These are phyloP conservation scores for Tylopilus sp. DNA, from an alignment of 1,284 basidiomycete genomes.

Conservation along the genomic window DNA sequence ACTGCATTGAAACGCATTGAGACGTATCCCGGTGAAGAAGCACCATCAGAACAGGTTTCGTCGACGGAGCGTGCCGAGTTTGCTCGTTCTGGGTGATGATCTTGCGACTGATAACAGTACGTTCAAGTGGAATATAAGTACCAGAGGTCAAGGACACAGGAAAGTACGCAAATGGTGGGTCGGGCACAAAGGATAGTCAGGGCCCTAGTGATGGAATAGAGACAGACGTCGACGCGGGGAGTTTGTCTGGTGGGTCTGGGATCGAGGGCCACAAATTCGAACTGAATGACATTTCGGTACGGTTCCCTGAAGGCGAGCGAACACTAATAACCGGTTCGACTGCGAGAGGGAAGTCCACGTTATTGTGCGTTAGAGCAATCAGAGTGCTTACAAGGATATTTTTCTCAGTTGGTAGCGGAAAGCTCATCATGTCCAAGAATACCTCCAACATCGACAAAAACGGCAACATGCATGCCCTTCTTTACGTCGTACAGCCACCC, in stretches of 20 bases:
- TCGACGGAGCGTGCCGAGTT: slow-evolving; percentile 47
- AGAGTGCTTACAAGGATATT: background rate
- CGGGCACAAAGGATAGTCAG: background rate
- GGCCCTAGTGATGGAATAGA: slow-evolving; percentile 8
- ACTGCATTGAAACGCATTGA: slow-evolving; percentile 77
- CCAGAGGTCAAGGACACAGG: slow-evolving; percentile 13
- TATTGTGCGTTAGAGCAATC: slow-evolving; percentile 10
- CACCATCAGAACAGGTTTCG: slow-evolving; percentile 70
- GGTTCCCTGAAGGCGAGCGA: slow-evolving; percentile 58
- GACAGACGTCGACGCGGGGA: slow-evolving; percentile 13
- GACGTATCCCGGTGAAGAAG: slow-evolving; percentile 79
- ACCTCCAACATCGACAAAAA: slow-evolving; percentile 38
- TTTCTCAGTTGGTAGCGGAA: slow-evolving; percentile 21
- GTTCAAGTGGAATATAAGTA: slow-evolving; percentile 60
- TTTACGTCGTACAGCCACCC: slow-evolving; percentile 58
- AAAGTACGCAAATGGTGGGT: slow-evolving; percentile 2
- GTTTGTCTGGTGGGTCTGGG: slow-evolving; percentile 13
- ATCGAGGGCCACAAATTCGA: slow-evolving; percentile 46
- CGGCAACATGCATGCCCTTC: slow-evolving; percentile 47
- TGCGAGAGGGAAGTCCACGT: slow-evolving; percentile 61
- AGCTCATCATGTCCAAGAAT: slow-evolving; percentile 41
- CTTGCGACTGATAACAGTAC: slow-evolving; percentile 55
- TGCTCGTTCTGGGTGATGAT: slow-evolving; percentile 32
- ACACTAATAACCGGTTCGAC: slow-evolving; percentile 58
- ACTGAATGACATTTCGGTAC: slow-evolving; percentile 51